Percentiles rank a stretch among this genome's conserved stretches.
Conservation (phyloP, 495 filamentous ascomycete genomes). For the Penicillium cataractarum region DNA sequence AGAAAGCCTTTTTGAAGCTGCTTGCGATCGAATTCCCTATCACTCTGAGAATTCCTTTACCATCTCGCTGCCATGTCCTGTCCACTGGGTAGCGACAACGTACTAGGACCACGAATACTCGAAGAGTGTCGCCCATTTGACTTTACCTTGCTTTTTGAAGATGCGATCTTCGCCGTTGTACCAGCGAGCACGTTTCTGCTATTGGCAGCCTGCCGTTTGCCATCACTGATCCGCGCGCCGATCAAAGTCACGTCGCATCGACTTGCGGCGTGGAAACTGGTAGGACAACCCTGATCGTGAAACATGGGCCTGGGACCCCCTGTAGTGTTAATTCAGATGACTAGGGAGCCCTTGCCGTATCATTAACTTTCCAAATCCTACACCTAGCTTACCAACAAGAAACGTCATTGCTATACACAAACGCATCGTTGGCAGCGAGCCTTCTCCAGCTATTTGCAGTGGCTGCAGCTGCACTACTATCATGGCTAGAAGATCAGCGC, state of each 20-base stretch:
- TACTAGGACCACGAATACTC: slow-evolving; percentile 14
- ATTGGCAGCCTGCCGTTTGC: slow-evolving; percentile 24
- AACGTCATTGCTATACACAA: slow-evolving; percentile 18
- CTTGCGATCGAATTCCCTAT: background rate
- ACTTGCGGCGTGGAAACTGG: slow-evolving; percentile 35
- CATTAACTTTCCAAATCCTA: slow-evolving; percentile 32
- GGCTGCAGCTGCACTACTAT: slow-evolving; percentile 21
- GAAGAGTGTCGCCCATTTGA: slow-evolving; percentile 20
- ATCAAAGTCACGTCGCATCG: slow-evolving; percentile 33
- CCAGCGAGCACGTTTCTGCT: slow-evolving; percentile 35
- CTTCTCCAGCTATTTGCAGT: slow-evolving; percentile 21
- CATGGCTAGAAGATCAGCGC: slow-evolving; percentile 40
- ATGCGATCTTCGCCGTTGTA: slow-evolving; percentile 18
- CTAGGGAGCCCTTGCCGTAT: slow-evolving; percentile 7
- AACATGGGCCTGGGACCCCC: background rate
- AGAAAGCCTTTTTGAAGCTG: background rate
- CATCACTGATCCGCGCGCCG: slow-evolving; percentile 23
- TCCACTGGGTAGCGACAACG: slow-evolving; percentile 10
- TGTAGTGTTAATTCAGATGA: background rate
- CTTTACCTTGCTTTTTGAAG: slow-evolving; percentile 30
- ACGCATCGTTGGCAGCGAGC: slow-evolving; percentile 18
- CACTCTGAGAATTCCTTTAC: background rate
- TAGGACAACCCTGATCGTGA: slow-evolving; percentile 3
- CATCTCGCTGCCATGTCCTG: slow-evolving; percentile 4
- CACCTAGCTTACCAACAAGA: slow-evolving; percentile 24